These are phyloP conservation scores for Citeromyces hawaiiensis DNA, from an alignment of 1,139 yeast species.

Conservation along the genomic window DNA sequence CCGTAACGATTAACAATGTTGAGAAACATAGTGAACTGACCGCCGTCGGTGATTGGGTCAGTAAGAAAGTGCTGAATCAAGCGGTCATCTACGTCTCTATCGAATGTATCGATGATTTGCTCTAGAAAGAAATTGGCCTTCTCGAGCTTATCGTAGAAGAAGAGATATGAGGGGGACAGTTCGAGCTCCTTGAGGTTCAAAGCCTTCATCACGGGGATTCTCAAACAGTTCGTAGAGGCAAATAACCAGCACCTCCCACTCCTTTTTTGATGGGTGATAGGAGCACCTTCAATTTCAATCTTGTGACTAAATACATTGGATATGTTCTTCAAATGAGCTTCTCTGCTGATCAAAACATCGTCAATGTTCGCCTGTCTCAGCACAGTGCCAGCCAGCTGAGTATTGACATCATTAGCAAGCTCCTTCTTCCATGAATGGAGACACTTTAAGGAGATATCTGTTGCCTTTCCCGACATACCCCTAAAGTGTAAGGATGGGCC, in stretches of 20 bases:
- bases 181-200: conserved; percentile 42
- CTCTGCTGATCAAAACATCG: conserved; percentile 26
- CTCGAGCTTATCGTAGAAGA: conserved; percentile 43
- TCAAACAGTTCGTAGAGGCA: conserved; percentile 49
- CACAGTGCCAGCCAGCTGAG: conserved; percentile 16
- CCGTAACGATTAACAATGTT: conserved; percentile 52
- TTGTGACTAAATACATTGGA: conserved; percentile 37
- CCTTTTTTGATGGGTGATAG: conserved; percentile 43
- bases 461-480: not conserved
- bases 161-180: conserved; percentile 42
- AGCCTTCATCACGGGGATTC: conserved; percentile 38
- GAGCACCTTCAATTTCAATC: conserved; percentile 41
- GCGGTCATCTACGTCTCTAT: conserved; percentile 41
- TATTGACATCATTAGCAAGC: conserved; percentile 3
- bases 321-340: conserved; percentile 25
- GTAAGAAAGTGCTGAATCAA: conserved; percentile 31
- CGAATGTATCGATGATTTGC: conserved; percentile 39
- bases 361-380: conserved; percentile 17
- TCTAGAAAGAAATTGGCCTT: conserved; percentile 50
- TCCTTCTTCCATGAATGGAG: conserved; percentile 1
- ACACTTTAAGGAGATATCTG: not conserved
- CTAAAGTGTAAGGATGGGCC: conserved; percentile 1
- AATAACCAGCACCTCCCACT: conserved; percentile 63
- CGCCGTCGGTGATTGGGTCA: conserved; percentile 53
- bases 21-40: conserved; percentile 64